Evolutionary conservation across 2,329 filamentous ascomycete genomes (phyloP).

Genomic region (Exophiala mesophila): DNA sequence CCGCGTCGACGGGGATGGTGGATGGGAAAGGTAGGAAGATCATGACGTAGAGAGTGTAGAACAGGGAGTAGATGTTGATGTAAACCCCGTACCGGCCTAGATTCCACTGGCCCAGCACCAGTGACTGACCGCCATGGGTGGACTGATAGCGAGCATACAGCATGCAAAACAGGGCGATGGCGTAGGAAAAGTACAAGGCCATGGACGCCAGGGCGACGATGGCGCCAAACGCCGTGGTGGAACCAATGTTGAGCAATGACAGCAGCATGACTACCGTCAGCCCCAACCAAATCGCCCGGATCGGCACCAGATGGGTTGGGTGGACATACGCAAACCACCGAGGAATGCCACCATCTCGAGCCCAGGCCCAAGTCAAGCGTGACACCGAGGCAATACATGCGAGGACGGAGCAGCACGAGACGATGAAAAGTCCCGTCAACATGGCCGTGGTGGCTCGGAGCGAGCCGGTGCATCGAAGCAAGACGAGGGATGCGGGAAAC

Average conservation of each 20-base stretch:
- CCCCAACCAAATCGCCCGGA: slow-evolving; percentile 36
- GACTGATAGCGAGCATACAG: slow-evolving; percentile 21
- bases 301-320: slow-evolving; percentile 33
- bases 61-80: slow-evolving; percentile 35
- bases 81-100: slow-evolving; percentile 27
- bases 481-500: slow-evolving; percentile 43
- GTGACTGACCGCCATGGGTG: slow-evolving; percentile 18
- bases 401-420: slow-evolving; percentile 39
- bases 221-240: slow-evolving; percentile 35
- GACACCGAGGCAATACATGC: slow-evolving; percentile 45
- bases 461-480: slow-evolving; percentile 39
- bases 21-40: slow-evolving; percentile 35
- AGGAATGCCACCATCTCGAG: slow-evolving; percentile 45
- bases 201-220: slow-evolving; percentile 37
- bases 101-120: slow-evolving; percentile 32
- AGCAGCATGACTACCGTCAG: slow-evolving; percentile 34
- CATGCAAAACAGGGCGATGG: slow-evolving; percentile 34
- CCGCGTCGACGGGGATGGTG: slow-evolving; percentile 31
- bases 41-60: slow-evolving; percentile 30
- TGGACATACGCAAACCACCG: slow-evolving; percentile 36
- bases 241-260: slow-evolving; percentile 39
- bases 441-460: slow-evolving; percentile 39
- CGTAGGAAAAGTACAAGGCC: slow-evolving; percentile 37
- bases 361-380: slow-evolving; percentile 48
- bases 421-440: slow-evolving; percentile 35